Conservation (phyloP, 441 rosid genomes). For the Erodium trifolium region DNA sequence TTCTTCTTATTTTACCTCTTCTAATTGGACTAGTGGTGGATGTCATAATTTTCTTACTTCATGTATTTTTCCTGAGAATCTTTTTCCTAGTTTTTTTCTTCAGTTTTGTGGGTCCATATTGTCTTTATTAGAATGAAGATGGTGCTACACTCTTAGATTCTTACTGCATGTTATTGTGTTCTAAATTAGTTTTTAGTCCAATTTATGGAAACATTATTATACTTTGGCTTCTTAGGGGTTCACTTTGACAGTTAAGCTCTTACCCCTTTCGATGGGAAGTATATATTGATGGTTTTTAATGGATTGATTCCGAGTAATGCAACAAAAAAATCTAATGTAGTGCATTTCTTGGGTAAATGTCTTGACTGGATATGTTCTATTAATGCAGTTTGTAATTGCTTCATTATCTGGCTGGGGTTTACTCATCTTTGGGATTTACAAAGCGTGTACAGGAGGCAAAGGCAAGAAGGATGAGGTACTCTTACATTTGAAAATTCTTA, state of each 20-base stretch:
- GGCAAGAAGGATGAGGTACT: not conserved
- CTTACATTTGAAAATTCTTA: not conserved
- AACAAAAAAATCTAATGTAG: too few relatives aligned
- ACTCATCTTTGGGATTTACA: not conserved
- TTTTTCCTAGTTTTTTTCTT: not conserved
- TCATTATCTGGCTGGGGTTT: constrained; percentile 1
- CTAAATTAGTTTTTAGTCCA: not conserved
- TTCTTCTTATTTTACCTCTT: not conserved
- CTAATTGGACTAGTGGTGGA: not conserved
- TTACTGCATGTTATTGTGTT: not conserved
- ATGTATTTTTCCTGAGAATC: not conserved
- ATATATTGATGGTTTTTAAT: too few relatives aligned
- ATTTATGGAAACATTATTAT: not conserved
- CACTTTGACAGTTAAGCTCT: too few relatives aligned
- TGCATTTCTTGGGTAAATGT: not conserved
- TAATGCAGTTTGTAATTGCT: not conserved
- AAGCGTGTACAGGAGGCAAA: not conserved
- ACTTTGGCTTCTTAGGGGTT: too few relatives aligned
- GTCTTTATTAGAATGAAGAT: not conserved
- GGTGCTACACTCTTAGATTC: not conserved
- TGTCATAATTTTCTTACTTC: not conserved
- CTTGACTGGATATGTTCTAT: not conserved
- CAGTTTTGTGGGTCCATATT: not conserved
- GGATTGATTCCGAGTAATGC: too few relatives aligned
- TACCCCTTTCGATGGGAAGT: too few relatives aligned